Evolutionary conservation across 2,329 filamentous ascomycete genomes (phyloP), one percentile per base, ranked within the genome.

Genomic region (Trematosphaeria pertusa): DNA sequence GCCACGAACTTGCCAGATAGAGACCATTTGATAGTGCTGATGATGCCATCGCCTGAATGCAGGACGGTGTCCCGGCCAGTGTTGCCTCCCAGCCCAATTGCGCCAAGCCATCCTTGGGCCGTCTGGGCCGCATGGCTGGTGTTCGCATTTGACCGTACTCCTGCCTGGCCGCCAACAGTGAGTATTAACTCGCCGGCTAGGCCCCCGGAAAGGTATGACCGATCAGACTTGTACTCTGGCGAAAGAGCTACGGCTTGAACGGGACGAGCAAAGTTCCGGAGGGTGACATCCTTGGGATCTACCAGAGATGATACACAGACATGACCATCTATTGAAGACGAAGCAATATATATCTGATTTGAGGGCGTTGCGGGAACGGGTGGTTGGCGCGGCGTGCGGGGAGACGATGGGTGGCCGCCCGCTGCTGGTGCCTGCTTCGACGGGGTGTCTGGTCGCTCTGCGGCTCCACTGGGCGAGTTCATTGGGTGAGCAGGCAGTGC

Each of bases 21-120:
- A 0, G 93, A 97, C 91, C 93, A 99, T 70, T 95, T 93, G 65
- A 99, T 94, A 3, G 87, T 88, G 67, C 85, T 93, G 54, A 99
- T 94, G 2, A 86, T 84, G 3, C 94, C 94, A 74, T 99, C 95
- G 2, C 94, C 94, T 6, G 89, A 91, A 67, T 99, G 94, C 36
- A 97, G 73, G 3, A 97, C 78, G 0, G 85, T 91, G 66, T 99
- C 94, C 65, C 87, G 93, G 10, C 91, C 92, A 9, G 83, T 87
- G 59, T 87, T 90, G 19, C 81, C 75, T 30, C 89, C 88, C 3
- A 97, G 73, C 0, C 92, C 93, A 69, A 97, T 89, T 35, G 87
- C 88, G 0, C 92, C 91, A 1, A 97, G 80, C 94, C 94, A 99
- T 15, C 91, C 91, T 4, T 90, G 89, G 26, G 93, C 90, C 4